Base-by-base conservation (phyloP, 2,329 filamentous ascomycete genomes). In the Pseudogymnoascus sp. region DNA sequence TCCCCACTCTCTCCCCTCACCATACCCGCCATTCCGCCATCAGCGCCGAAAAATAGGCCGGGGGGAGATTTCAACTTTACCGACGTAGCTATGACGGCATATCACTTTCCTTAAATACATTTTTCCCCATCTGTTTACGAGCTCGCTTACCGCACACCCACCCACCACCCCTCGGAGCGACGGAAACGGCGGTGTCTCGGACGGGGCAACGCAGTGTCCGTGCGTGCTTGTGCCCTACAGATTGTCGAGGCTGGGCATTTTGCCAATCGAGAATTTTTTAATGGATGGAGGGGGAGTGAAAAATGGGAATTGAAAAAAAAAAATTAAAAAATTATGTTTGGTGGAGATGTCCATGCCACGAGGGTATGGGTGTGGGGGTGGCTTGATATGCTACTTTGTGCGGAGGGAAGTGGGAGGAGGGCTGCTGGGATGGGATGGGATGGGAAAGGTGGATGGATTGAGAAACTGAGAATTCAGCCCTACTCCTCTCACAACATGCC, bases 391-490 rank as follows among this genome's bases (percentile, higher is more conserved):
- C n/a, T 53, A 31, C 25, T 28, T n/a, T 31, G 47, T 16, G 12
- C 25, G 23, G n/a, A 23, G 3, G 25, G 47, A 53, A 31, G 47
- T 31, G 47, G 25, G n/a, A 5, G 23, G 8, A 8, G 1, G 14
- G n/a, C 14, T 5, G 44, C 5, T 53, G 4, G 5, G 40, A 38
- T 40, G 38, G 38, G 38, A 40, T 16, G 40, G 40, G 18, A 18
- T n/a, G n/a, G n/a, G n/a, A 11, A 31, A 4, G 14, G 47, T 53
- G 47, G 47, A 53, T 53, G 47, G 47, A 53, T 53, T 53, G 47
- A 53, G 25, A 53, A 53, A 53, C 47, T 53, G 47, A 53, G 47
- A 53, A 53, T 53, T 53, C 47, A 53, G 47, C 47, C 47, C 25
- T 53, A 53, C 47, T 53, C 14, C 14, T 53, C 25, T n/a, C 23